These are phyloP conservation scores for Entomortierella chlamydospora DNA, from an alignment of 192 early-diverging fungal species.

Conservation along the genomic window DNA sequence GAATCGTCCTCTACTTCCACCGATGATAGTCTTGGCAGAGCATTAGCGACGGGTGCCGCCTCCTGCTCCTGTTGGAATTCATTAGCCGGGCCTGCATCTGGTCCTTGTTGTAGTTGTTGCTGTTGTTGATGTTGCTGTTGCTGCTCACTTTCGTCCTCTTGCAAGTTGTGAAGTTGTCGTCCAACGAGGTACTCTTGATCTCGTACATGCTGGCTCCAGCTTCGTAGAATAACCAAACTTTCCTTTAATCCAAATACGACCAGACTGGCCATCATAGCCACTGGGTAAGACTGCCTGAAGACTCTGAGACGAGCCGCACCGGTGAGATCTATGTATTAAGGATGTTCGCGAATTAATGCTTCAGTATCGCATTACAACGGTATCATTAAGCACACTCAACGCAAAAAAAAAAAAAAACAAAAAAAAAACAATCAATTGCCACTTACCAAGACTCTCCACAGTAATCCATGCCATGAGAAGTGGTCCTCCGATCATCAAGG, in stretches of 20 bases:
- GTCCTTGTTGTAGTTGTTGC: background rate
- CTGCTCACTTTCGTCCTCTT: conserved; percentile 8
- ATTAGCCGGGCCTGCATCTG: background rate
- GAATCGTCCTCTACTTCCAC: background rate
- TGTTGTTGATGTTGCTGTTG: background rate
- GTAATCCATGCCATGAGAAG: conserved; percentile 10
- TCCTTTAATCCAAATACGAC: conserved; percentile 22
- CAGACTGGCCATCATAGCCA: background rate
- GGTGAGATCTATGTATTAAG: background rate
- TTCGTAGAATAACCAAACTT: conserved; percentile 9
- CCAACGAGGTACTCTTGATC: conserved; percentile 51
- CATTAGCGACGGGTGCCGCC: background rate
- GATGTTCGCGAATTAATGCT: too few relatives aligned
- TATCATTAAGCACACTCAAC: too few relatives aligned
- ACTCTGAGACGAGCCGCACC: background rate
- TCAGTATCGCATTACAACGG: too few relatives aligned
- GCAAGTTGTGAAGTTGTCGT: conserved; percentile 40
- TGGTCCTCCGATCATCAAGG: conserved; percentile 10
- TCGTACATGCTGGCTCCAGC: conserved; percentile 44
- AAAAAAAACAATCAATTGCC: background rate
- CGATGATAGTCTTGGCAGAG: background rate
- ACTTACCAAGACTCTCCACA: conserved; percentile 10
- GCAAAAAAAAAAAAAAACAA: background rate
- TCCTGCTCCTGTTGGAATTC: background rate
- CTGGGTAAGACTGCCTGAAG: conserved; percentile 22